phyloP scores from a whole-genome alignment of 495 filamentous ascomycete genomes.

The Annulohypoxylon stygium region DNA sequence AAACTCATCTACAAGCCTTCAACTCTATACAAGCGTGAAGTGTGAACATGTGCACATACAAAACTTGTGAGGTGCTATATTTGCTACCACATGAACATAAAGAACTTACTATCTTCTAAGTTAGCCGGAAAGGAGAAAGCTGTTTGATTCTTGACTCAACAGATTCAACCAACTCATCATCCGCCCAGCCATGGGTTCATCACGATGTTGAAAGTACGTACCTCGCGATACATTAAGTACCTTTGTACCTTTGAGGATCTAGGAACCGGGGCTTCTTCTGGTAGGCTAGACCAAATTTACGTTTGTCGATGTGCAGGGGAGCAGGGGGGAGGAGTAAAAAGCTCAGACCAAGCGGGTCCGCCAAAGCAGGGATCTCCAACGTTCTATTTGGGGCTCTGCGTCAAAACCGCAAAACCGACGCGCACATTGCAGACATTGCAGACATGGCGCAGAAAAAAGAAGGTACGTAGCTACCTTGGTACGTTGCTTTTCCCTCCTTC shows the following conservation, averaged over 20 bases:
- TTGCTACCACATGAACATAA: not conserved
- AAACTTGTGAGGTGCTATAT: not conserved
- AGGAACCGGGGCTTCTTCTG: not conserved
- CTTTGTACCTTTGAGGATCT: constrained; percentile 31
- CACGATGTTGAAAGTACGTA: constrained; percentile 29
- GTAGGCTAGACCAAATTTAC: constrained; percentile 38
- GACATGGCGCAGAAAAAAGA: constrained; percentile 8
- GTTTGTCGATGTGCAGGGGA: constrained; percentile 48
- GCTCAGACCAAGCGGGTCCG: constrained; percentile 34
- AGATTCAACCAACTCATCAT: constrained; percentile 19
- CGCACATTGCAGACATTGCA: constrained; percentile 13
- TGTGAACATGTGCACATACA: constrained; percentile 5
- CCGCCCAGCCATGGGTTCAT: constrained; percentile 10
- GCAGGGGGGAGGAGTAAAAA: constrained; percentile 10
- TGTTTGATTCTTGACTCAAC: constrained; percentile 26
- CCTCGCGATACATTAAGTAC: constrained; percentile 15
- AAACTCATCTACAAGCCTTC: not conserved
- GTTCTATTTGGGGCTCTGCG: constrained; percentile 51
- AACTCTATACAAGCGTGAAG: constrained; percentile 1
- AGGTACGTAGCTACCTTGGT: constrained; percentile 24
- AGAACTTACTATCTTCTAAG: not conserved
- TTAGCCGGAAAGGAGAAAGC: not conserved
- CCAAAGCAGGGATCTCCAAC: constrained; percentile 45
- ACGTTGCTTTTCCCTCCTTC: not conserved
- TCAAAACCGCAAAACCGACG: constrained; percentile 42